Conservation (phyloP, 805 yeast genomes). For the Spathaspora sp. region DNA sequence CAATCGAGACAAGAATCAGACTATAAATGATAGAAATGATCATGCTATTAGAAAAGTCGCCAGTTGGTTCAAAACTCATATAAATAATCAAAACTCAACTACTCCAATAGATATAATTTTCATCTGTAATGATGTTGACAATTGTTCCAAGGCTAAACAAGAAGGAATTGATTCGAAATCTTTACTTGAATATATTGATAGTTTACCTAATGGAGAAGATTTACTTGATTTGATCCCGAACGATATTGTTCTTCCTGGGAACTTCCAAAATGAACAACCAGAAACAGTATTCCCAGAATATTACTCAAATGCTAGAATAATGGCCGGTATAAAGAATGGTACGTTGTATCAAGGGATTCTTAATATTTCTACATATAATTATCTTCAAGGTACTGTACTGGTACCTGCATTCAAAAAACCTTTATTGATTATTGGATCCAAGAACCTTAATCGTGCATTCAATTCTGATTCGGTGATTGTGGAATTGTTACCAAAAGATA, state of each 20-base stretch:
- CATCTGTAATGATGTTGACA: conserved; percentile 76
- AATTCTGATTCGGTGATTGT: conserved; percentile 90
- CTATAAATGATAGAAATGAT: conserved; percentile 87
- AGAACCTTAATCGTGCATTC: conserved; percentile 83
- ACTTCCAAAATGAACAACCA: conserved; percentile 31
- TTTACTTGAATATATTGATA: conserved; percentile 65
- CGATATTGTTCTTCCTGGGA: conserved; percentile 12
- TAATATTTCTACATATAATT: conserved; percentile 79
- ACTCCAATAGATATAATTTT: conserved; percentile 47
- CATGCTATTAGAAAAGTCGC: conserved; percentile 79
- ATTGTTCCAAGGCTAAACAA: conserved; percentile 50
- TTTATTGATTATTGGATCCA: conserved; percentile 74
- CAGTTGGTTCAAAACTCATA: conserved; percentile 68
- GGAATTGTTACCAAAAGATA: conserved; percentile 76
- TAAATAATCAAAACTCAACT: conserved; percentile 30
- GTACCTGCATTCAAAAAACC: conserved; percentile 77
- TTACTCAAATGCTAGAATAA: conserved; percentile 72
- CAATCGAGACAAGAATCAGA: conserved; percentile 59
- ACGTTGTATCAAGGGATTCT: conserved; percentile 83
- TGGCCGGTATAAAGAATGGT: conserved; percentile 90
- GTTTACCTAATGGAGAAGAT: conserved; percentile 68
- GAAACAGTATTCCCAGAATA: conserved; percentile 73
- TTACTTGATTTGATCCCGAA: conserved; percentile 73
- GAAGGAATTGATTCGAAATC: conserved; percentile 56
- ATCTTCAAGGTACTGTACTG: conserved; percentile 79